Evolutionary conservation across 2,329 filamentous ascomycete genomes (phyloP).

Genomic region (Alternaria sp.): DNA sequence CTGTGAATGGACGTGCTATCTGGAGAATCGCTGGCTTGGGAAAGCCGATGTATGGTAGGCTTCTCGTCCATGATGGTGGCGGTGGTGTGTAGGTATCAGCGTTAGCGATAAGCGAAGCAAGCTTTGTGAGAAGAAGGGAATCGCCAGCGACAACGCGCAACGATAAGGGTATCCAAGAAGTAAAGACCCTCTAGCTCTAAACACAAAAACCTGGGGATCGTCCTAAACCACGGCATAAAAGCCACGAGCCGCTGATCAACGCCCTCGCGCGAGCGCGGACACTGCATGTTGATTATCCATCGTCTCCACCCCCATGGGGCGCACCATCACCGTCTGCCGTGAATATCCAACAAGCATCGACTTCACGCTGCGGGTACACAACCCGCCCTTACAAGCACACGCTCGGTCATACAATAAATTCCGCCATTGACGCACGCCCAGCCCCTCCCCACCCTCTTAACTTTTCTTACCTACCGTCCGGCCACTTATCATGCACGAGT

Average conservation of each 20-base stretch:
- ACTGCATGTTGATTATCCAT: not conserved
- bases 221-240: not conserved
- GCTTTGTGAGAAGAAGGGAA: not conserved
- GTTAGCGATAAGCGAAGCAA: no score
- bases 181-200: not conserved
- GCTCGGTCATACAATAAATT: not conserved
- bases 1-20: not conserved
- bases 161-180: not conserved
- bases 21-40: not conserved
- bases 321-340: not conserved
- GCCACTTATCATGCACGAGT: not conserved
- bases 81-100: not conserved
- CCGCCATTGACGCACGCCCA: slow-evolving; percentile 15
- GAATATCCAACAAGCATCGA: not conserved
- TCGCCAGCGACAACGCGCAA: not conserved
- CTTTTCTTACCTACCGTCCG: not conserved
- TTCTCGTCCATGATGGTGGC: not conserved
- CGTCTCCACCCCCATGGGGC: slow-evolving; percentile 6
- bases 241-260: slow-evolving; percentile 1
- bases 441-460: not conserved
- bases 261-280: slow-evolving; percentile 1
- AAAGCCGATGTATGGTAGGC: not conserved
- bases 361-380: not conserved
- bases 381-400: not conserved
- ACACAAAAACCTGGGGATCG: not conserved